Evolutionary conservation across 2,329 filamentous ascomycete species (phyloP), one percentile per base, ranked within the genome.

Genomic region (Knufia petricola): DNA sequence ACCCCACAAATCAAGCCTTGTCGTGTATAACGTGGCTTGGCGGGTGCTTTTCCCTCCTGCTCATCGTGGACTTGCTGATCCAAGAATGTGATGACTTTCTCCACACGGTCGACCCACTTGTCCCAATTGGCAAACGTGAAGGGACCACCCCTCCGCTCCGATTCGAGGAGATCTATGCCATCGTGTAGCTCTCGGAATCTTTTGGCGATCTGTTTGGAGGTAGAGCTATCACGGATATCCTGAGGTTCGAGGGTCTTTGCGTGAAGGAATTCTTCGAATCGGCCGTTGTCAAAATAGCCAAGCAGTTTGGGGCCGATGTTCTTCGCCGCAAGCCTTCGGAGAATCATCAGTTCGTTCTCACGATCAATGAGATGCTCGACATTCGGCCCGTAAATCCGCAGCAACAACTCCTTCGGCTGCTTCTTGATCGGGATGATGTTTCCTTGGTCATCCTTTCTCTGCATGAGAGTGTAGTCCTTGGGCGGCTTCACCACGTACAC

Each of bases 181-280:
- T 95, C 86, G 60, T 98, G 92, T 30, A 98, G 75, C 66, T 98
- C 92, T 54, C 89, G 78, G 87, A 98, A 95, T 44, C 92, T 85
- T 72, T 96, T 96, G 10, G 92, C 90, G 61, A 98, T 98, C 62
- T 95, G 86, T 60, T 79, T 85, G 28, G 85, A 94, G 0, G 87
- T 95, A 43, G 87, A 85, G 0, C 86, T 78, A 26, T 86, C 79
- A 31, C 87, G 82, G 39, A 98, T 68, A 56, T 94, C 85, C 21
- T 77, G 72, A 0, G 84, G 75, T 0, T 82, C 90, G 36, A 98
- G 75, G 0, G 92, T 82, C 31, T 79, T 79, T 1, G 92, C 88
- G 61, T 95, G 80, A 63, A 95, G 85, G 63, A 82, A 96, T 64
- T 98, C 84, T 67, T 98, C 92, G 57, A 98, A 98, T 3, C 92